Evolutionary conservation across 1,284 basidiomycete species (phyloP), one percentile per base, ranked within the genome.

Genomic region (Golubevia pallescens): DNA sequence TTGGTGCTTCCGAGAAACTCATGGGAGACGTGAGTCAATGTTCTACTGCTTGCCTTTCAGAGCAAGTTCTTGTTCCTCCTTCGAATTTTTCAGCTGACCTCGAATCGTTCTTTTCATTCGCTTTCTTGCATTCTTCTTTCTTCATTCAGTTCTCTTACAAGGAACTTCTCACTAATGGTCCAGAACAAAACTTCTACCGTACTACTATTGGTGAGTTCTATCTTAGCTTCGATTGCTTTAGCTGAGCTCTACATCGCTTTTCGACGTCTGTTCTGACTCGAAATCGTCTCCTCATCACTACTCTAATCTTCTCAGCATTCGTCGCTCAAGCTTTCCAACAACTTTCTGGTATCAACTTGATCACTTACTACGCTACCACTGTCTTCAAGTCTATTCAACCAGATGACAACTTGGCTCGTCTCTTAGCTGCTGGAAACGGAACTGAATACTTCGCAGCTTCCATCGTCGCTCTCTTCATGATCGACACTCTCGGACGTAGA

Each of bases 271-370:
- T 28, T 28, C 28, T 28, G 28, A 28, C 28, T 28, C 28, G 28
- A 28, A 28, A 28, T 28, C 28, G 42, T 48, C 16, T 48, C 42
- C 42, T 48, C 16, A 13, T 28, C 28, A 28, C 28, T 28, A 28
- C 28, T 48, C 42, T 48, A 13, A 13, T 48, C 16, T 48, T 38
- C 34, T 38, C 34, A 38, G 34, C 71, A 3, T 78, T 91, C 62
- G 86, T 89, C 60, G 88, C 89, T 58, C 91, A 92, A 73, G 90
- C 90, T 74, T 91, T 92, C 86, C 90, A 92, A 81, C 91, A 92
- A 79, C 89, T 91, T 28, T 89, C 89, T 14, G 89, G 88, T 34
- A 89, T 89, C 75, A 92, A 92, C 71, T 69, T 92, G 10, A 90
- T 92, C 72, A 91, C 90, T 8, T 91, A 91, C 86, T 90, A 80